Percentiles rank a stretch among this genome's conserved stretches.
Conservation (phyloP, 805 yeast genomes). For the Peterozyma toletana region DNA sequence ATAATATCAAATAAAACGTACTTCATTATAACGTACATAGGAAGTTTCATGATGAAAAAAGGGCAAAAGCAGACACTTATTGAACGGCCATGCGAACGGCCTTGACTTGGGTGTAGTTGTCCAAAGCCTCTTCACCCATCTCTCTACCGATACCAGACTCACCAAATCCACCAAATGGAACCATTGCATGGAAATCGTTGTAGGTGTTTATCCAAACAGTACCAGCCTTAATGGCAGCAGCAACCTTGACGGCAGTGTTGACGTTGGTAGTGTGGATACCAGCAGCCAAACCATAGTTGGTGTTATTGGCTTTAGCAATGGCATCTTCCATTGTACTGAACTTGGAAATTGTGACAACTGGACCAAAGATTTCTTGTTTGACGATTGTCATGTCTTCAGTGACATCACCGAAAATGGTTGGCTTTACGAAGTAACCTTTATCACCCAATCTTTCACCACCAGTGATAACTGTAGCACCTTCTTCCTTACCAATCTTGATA, state of each 20-base stretch:
- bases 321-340: constrained; percentile 72
- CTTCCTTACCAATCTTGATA: constrained; percentile 56
- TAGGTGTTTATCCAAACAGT: constrained; percentile 77
- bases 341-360: constrained; percentile 71
- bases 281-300: constrained; percentile 82
- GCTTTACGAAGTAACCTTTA: constrained; percentile 68
- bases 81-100: constrained; percentile 44
- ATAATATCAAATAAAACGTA: too few species aligned
- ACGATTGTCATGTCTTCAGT: constrained; percentile 67
- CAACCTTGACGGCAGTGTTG: constrained; percentile 58
- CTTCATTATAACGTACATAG: too few species aligned
- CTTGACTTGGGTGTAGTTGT: constrained; percentile 57
- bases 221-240: constrained; percentile 68
- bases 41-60: too few species aligned
- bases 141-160: constrained; percentile 69
- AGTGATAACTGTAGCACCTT: constrained; percentile 64
- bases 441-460: constrained; percentile 77
- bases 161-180: constrained; percentile 69
- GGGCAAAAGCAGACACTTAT: too few species aligned
- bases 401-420: constrained; percentile 85
- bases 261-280: constrained; percentile 73
- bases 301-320: constrained; percentile 64
- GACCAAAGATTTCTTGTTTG: constrained; percentile 89
- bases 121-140: constrained; percentile 63
- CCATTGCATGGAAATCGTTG: constrained; percentile 58